These are phyloP conservation scores for Adansonia grandidieri DNA, from an alignment of 441 rosid species.

Conservation along the genomic window DNA sequence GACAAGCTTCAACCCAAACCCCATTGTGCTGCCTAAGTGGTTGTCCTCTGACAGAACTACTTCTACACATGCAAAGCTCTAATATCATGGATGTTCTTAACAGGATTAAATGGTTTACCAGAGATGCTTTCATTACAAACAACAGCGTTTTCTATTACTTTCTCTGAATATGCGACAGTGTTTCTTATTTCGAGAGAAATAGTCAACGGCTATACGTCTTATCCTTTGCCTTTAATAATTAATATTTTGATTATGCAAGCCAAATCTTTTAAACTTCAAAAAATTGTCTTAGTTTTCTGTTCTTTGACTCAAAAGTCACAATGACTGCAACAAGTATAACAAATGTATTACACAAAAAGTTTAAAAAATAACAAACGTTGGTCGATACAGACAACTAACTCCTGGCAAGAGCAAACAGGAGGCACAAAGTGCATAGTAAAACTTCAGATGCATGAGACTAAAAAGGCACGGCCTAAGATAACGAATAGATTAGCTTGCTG, in stretches of 20 bases:
- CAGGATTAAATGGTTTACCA: neutral
- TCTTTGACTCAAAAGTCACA: neutral
- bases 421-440: neutral
- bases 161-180: neutral
- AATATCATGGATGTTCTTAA: neutral
- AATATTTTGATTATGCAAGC: neutral
- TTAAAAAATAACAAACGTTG: neutral
- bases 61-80: neutral
- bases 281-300: neutral
- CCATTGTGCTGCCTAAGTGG: neutral
- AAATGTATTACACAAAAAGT: neutral
- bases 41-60: neutral
- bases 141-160: neutral
- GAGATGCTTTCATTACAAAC: neutral
- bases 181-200: neutral
- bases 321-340: neutral
- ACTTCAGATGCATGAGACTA: conserved; percentile 4
- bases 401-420: neutral
- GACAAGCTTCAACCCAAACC: conserved; percentile 10
- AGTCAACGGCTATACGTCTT: neutral
- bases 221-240: neutral
- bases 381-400: neutral
- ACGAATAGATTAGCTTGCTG: neutral
- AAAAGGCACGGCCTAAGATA: neutral
- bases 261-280: neutral